Conservation (phyloP, 1,284 basidiomycete genomes). For the Puccinia horiana region DNA sequence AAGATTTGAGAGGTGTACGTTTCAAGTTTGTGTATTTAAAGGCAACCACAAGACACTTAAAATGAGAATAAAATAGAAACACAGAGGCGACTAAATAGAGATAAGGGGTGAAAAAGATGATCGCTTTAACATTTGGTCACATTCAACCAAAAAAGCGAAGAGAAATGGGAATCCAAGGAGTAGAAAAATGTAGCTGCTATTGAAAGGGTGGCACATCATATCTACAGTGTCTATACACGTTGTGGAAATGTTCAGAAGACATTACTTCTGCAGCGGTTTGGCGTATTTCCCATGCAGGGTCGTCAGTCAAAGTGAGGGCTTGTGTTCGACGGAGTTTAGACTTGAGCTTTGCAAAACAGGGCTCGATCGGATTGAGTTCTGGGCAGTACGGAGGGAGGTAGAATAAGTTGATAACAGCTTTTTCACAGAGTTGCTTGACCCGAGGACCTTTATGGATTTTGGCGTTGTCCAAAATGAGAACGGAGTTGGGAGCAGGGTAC, state of each 20-base stretch:
- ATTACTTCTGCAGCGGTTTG: neutral
- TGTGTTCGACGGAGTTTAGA: neutral
- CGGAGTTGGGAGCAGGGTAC: neutral
- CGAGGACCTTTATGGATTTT: neutral
- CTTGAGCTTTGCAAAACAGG: slow-evolving; percentile 1
- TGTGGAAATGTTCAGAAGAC: neutral
- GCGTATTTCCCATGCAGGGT: neutral
- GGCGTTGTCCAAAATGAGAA: slow-evolving; percentile 9
- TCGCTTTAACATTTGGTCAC: too few relatives aligned
- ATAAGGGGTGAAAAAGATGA: too few relatives aligned
- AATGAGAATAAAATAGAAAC: too few relatives aligned
- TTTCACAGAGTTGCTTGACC: slow-evolving; percentile 6
- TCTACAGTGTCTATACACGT: neutral
- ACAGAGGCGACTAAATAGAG: too few relatives aligned
- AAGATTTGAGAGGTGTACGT: too few relatives aligned
- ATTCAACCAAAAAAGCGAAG: too few relatives aligned
- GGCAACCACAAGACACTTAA: too few relatives aligned
- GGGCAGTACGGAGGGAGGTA: slow-evolving; percentile 2
- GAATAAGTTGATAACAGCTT: neutral
- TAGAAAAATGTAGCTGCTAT: too few relatives aligned
- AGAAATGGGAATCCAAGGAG: too few relatives aligned
- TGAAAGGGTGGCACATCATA: too few relatives aligned
- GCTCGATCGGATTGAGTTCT: slow-evolving; percentile 21
- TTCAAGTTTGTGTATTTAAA: too few relatives aligned
- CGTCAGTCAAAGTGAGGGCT: neutral